A percentile compares a stretch with the other conserved stretches of the same genome.
phyloP scores from a whole-genome alignment of 768 basidiomycete genomes.

The Leccinum pellstonianum region DNA sequence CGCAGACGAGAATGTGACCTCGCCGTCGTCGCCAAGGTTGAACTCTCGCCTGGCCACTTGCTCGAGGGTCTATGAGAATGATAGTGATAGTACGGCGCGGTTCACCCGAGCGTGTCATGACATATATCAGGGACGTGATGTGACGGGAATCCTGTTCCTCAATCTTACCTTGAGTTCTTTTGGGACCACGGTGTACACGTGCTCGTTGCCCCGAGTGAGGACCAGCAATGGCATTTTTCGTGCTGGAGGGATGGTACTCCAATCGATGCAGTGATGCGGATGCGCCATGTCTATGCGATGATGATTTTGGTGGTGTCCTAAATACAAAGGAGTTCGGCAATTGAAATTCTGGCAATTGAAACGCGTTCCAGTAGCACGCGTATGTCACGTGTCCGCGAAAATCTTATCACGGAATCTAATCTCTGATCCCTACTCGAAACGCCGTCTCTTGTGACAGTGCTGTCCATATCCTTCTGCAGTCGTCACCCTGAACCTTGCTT shows the following conservation, averaged over 20 bases:
- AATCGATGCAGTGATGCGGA: conserved; percentile 30
- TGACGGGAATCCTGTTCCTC: neutral
- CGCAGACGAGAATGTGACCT: conserved; percentile 16
- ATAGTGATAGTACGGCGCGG: neutral
- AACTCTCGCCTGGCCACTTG: conserved; percentile 22
- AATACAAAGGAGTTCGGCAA: neutral
- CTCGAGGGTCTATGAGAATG: conserved; percentile 12
- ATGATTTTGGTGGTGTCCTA: neutral
- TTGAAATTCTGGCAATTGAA: neutral
- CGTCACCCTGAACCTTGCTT: neutral
- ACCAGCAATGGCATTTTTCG: conserved; percentile 22
- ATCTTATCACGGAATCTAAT: neutral
- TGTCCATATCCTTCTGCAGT: conserved; percentile 1
- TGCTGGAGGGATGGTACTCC: conserved; percentile 18
- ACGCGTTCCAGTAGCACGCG: conserved; percentile 3
- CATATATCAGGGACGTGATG: neutral
- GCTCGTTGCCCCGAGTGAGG: conserved; percentile 15
- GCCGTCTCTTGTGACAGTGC: neutral
- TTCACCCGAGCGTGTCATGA: neutral
- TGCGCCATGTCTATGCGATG: conserved; percentile 18
- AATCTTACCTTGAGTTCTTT: conserved; percentile 14
- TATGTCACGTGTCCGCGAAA: conserved; percentile 12
- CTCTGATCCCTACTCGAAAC: neutral
- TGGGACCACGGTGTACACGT: conserved; percentile 22
- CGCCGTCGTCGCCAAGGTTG: conserved; percentile 14